phyloP scores from a whole-genome alignment of 208 protist species.

The Trypanosoma cruzi region DNA sequence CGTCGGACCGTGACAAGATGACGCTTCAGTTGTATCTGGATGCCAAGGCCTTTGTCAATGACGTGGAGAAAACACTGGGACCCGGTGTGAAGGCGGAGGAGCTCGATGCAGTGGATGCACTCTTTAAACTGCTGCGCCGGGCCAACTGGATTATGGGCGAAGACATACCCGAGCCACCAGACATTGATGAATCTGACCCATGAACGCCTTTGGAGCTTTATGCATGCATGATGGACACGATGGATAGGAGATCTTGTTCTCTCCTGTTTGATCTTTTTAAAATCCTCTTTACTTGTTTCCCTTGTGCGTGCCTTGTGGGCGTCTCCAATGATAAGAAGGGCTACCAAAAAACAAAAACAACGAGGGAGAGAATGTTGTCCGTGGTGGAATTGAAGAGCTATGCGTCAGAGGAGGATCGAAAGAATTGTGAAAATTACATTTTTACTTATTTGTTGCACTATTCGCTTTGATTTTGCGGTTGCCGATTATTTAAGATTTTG shows the following conservation, averaged over 20 bases:
- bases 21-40: constrained; percentile 85
- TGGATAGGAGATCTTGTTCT: no score
- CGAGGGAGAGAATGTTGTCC: no score
- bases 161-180: constrained; percentile 65
- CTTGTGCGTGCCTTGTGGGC: no score
- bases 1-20: constrained; percentile 90
- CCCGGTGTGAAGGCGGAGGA: constrained; percentile 16
- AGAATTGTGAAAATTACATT: no score
- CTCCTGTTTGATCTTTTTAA: background rate
- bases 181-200: constrained; percentile 44
- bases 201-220: background rate
- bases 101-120: constrained; percentile 21
- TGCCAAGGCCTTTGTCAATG: constrained; percentile 44
- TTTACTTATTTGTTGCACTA: no score
- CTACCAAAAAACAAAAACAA: no score
- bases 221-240: no score
- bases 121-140: constrained; percentile 54
- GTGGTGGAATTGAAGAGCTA: no score
- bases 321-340: no score
- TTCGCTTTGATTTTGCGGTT: no score
- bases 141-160: constrained; percentile 82
- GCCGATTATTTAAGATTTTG: background rate
- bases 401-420: no score
- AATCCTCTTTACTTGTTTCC: constrained; percentile 4
- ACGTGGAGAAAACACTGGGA: constrained; percentile 20